Evolutionary conservation across 495 filamentous ascomycete species (phyloP), one percentile per base, ranked within the genome.

Genomic region (Tuber aestivum): DNA sequence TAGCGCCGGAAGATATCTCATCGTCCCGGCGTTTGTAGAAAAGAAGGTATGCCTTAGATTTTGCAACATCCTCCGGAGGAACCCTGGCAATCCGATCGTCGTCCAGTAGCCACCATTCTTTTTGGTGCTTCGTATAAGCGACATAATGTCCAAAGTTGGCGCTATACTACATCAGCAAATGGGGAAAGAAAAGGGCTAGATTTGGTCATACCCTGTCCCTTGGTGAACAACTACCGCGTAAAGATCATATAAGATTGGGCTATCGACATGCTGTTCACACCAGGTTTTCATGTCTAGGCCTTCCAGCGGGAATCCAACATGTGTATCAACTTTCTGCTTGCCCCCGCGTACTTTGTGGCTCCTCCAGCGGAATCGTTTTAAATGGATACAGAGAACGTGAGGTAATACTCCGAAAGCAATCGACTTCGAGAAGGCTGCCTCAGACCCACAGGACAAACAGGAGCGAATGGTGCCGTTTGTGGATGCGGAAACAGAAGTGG

Each of bases 181-280:
- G 38, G 38, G 56, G 21, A 41, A 37, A 23, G 37, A 69, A 40
- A 73, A 21, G 41, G 12, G 21, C 41, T 40, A 44, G 18, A 6
- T n/a, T 71, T 41, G 18, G 70, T 56, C 41, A 69, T 80, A 81
- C 78, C 79, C 79, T 50, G 42, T 32, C 42, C 80, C 80, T 76
- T 82, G 80, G 69, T 82, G 80, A 71, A 82, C 80, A 21, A 82
- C 80, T 35, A 82, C 80, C 41, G 80, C 79, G 18, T 82, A 82
- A 41, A 81, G 76, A 37, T 82, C 80, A 56, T 82, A 82, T 40
- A 76, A 61, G 21, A 72, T 56, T 68, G 72, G 78, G 23, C 61
- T 37, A 37, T 74, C 45, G 37, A 75, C 69, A 37, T 42, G 50
- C 68, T 48, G 70, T 40, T 81, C 76, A 38, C 50, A 78, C 80